These are phyloP conservation scores for Ambrosia trifida DNA, from an alignment of 129 eudicot species.

Conservation along the genomic window DNA sequence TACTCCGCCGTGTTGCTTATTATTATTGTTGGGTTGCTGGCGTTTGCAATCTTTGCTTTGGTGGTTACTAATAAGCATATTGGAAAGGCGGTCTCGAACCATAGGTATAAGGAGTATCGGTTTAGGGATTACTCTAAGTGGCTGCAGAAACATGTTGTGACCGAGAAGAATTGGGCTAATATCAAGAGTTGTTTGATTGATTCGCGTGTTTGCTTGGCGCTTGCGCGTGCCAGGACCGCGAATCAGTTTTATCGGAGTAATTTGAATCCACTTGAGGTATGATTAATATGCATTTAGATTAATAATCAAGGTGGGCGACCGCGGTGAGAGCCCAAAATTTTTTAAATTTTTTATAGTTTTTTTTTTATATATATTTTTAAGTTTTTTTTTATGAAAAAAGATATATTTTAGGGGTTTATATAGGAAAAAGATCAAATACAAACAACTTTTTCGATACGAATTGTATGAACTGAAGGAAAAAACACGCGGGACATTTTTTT, in stretches of 20 bases:
- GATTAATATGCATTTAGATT: too few species aligned
- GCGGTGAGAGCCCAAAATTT: too few species aligned
- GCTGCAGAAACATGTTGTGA: conserved; percentile 62
- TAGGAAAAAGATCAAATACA: too few species aligned
- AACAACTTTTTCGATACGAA: too few species aligned
- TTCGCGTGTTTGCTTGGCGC: conserved; percentile 38
- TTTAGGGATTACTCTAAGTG: conserved; percentile 67
- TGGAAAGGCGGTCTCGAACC: conserved; percentile 42
- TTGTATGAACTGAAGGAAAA: too few species aligned
- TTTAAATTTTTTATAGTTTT: too few species aligned
- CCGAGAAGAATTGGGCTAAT: conserved; percentile 49
- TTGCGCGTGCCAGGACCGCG: conserved; percentile 13
- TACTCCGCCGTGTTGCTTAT: conserved; percentile 48
- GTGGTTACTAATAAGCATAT: conserved; percentile 55
- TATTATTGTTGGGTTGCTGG: conserved; percentile 42
- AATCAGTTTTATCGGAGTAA: conserved; percentile 34
- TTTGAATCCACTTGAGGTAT: conserved; percentile 51
- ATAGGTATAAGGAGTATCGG: conserved; percentile 41
- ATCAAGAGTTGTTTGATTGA: conserved; percentile 65
- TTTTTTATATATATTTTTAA: too few species aligned
- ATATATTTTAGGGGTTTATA: too few species aligned
- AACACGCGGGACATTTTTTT: too few species aligned
- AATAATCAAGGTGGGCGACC: too few species aligned
- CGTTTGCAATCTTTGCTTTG: conserved; percentile 46
- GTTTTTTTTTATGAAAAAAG: too few species aligned